Base-by-base conservation (phyloP, 805 yeast genomes). In the Teunomyces lycoperdinae region DNA sequence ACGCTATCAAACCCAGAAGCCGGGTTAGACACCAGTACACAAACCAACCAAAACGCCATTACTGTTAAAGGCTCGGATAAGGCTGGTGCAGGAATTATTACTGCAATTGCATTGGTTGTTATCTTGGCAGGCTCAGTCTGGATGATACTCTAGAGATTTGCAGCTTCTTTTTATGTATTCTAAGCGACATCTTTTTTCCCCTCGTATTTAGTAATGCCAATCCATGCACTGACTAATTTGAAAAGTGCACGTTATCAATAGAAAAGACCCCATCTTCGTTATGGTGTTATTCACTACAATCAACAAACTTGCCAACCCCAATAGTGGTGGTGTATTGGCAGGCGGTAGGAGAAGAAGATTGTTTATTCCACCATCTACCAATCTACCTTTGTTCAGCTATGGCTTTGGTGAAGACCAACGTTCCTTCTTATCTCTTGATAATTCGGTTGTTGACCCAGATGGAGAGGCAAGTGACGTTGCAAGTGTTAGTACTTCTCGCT, bases 21-120 rank as follows among this genome's bases (percentile, higher is more conserved):
- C 2, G 96, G 96, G 50, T 72, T 80, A 6, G 61, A 67, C 51
- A 55, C 78, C 2, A 65, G 55, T 30, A 67, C 74, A 13, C 53
- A 70, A 5, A 63, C 70, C 29, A 76, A 76, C 49, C 47, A 50
- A 36, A 76, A 79, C 55, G 62, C 60, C 40, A 63, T 84, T 42
- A 68, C 63, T 0, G 80, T 90, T 38, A 71, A 81, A 0, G 64
- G 71, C 0, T 81, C 79, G 50, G 67, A 62, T 48, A 79, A 77
- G 57, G 96, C 89, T 1, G 98, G 98, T 43, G 97, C 97, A 1
- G 96, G 95, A 42, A 72, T 91, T 17, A 65, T 89, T 38, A 92
- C 99, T 0, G 95, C 91, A 0, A 65, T 89, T 5, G 83, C 86
- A 1, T 64, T 89, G 53, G 79, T 80, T 1, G 62, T 75, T 2